Conservation (phyloP, 83 land plant species). For the Thuja plicata region DNA sequence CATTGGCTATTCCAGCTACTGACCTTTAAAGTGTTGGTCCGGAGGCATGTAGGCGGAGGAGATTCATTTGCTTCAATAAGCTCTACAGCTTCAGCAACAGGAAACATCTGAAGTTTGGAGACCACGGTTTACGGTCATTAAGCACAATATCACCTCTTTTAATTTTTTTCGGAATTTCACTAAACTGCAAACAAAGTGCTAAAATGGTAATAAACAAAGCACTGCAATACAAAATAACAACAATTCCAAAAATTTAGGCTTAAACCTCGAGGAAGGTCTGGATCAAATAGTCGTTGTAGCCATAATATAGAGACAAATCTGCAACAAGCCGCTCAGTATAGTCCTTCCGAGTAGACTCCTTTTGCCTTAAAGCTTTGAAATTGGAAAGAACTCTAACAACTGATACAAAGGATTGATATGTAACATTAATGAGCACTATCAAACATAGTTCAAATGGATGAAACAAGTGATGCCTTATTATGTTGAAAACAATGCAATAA, state of each 20-base stretch:
- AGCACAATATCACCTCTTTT: background rate
- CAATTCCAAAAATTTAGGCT: background rate
- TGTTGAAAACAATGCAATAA: background rate
- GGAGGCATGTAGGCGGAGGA: conserved; percentile 77
- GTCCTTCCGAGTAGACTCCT: conserved; percentile 68
- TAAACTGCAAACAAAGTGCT: background rate
- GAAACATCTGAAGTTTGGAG: conserved; percentile 68
- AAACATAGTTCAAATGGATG: background rate
- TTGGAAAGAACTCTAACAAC: conserved; percentile 89
- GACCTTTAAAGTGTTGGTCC: conserved; percentile 91
- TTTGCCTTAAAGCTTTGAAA: conserved; percentile 71
- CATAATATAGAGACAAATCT: conserved; percentile 86
- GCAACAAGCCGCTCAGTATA: conserved; percentile 74
- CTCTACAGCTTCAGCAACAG: conserved; percentile 84
- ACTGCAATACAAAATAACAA: background rate
- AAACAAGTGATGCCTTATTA: conserved; percentile 11
- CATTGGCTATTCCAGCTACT: too few species aligned
- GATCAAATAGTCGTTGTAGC: conserved; percentile 89
- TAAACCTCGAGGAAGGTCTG: conserved; percentile 74
- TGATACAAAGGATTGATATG: conserved; percentile 22
- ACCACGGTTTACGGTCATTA: background rate
- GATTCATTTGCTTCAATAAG: conserved; percentile 90
- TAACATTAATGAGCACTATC: background rate
- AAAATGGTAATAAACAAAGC: background rate
- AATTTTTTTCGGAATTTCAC: background rate